These are phyloP conservation scores for Nicotiana tomentosiformis DNA, from an alignment of 257 asterid species.

Conservation along the genomic window DNA sequence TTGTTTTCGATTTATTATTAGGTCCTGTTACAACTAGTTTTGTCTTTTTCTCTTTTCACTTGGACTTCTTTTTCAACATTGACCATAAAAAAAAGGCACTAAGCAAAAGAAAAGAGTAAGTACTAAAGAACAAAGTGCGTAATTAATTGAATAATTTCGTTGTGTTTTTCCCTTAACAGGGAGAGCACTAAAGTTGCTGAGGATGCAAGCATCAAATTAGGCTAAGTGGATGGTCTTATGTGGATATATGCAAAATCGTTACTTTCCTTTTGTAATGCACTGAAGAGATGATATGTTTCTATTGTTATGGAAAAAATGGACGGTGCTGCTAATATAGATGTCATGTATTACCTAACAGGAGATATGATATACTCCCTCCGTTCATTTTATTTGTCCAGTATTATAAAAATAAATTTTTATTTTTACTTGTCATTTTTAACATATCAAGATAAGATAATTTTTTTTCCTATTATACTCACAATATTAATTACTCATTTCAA, in stretches of 20 bases:
- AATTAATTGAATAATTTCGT: not conserved
- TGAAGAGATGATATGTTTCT: not conserved
- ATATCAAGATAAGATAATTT: too few relatives aligned
- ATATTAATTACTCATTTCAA: too few relatives aligned
- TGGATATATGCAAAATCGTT: not conserved
- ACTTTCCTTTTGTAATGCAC: not conserved
- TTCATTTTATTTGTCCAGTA: too few relatives aligned
- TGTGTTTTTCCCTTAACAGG: conserved; percentile 17
- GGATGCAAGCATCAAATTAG: not conserved
- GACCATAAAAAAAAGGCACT: not conserved
- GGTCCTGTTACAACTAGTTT: too few relatives aligned
- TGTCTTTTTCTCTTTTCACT: not conserved
- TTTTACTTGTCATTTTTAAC: too few relatives aligned
- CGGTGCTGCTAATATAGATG: not conserved
- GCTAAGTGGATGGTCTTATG: not conserved
- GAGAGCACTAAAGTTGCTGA: conserved; percentile 38
- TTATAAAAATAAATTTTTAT: too few relatives aligned
- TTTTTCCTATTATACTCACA: too few relatives aligned
- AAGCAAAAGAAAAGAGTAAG: not conserved
- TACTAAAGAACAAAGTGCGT: not conserved
- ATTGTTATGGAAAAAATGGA: not conserved
- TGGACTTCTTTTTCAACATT: not conserved
- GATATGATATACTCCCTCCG: not conserved
- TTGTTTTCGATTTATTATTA: too few relatives aligned
- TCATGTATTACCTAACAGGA: not conserved